Percentiles rank a stretch among this genome's conserved stretches.
Conservation (phyloP, 2,329 filamentous ascomycete genomes). For the Aureobasidium sp. region DNA sequence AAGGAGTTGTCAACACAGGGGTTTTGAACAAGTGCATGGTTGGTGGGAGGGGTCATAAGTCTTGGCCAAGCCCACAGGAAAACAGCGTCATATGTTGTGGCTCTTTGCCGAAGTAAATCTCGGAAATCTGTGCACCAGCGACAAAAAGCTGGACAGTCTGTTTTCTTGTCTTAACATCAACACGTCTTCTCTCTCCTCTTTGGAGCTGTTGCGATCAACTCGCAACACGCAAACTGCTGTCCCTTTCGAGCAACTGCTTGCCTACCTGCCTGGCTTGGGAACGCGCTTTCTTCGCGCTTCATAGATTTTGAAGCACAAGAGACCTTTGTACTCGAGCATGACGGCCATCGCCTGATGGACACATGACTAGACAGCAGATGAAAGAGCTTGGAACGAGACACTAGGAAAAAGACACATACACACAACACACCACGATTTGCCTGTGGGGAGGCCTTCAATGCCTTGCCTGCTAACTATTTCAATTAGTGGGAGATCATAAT, state of each 20-base stretch:
- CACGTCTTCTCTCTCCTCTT: too few relatives aligned
- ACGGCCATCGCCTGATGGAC: not conserved
- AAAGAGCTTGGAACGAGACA: not conserved
- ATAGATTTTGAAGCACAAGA: not conserved
- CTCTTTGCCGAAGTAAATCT: not conserved
- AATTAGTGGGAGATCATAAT: conserved; percentile 10
- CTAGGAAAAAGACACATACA: not conserved
- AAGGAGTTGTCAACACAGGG: not conserved
- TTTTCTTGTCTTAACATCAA: too few relatives aligned
- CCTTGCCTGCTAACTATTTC: conserved; percentile 5
- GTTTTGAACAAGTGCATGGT: not conserved
- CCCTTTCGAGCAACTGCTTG: too few relatives aligned
- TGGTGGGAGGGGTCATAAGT: not conserved
- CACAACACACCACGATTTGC: conserved; percentile 10
- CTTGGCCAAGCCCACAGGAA: not conserved
- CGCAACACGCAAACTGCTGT: too few relatives aligned
- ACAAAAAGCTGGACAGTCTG: not conserved
- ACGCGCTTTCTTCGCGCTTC: not conserved
- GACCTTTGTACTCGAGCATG: too few relatives aligned
- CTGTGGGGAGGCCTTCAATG: conserved; percentile 9
- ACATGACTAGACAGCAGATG: not conserved
- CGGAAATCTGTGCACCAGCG: not conserved
- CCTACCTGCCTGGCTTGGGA: too few relatives aligned
- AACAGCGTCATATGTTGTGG: not conserved
- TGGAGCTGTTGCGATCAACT: too few relatives aligned